Percentiles rank a stretch among this genome's conserved stretches.
Conservation (phyloP, 1,284 basidiomycete genomes). For the Ustilago hordei region DNA sequence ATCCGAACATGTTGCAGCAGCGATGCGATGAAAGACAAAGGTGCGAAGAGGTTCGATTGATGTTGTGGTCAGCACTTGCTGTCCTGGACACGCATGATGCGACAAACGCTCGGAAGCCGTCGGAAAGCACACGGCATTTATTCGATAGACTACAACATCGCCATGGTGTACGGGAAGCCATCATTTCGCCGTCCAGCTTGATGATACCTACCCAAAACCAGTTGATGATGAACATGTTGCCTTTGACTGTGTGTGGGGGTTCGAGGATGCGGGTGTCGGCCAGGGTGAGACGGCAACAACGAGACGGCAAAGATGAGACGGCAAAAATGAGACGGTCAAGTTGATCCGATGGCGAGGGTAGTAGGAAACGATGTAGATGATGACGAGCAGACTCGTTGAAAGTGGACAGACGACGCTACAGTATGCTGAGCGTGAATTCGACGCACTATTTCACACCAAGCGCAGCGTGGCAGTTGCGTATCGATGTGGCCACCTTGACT, state of each 20-base stretch:
- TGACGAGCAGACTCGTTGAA: constrained; percentile 9
- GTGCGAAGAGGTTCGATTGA: constrained; percentile 1
- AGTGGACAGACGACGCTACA: constrained; percentile 8
- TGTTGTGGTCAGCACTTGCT: constrained; percentile 8
- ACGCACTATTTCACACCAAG: constrained; percentile 8
- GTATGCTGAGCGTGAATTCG: constrained; percentile 33
- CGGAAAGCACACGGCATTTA: no score
- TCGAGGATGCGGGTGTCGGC: not conserved
- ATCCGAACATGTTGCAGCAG: not conserved
- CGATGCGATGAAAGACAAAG: constrained; percentile 2
- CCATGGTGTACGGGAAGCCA: not conserved
- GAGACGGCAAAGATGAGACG: not conserved
- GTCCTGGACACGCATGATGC: not conserved
- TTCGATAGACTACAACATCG: no score
- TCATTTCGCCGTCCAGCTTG: not conserved
- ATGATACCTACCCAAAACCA: constrained; percentile 68
- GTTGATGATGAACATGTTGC: constrained; percentile 68
- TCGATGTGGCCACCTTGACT: not conserved
- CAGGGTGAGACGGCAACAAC: not conserved
- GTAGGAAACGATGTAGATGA: constrained; percentile 3
- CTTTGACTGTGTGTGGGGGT: constrained; percentile 3
- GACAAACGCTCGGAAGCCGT: not conserved
- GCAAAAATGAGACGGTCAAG: not conserved
- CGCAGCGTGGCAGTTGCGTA: constrained; percentile 23
- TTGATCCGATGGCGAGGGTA: not conserved